phyloP scores from a whole-genome alignment of 768 basidiomycete genomes.

The Phanerochaete sordida region DNA sequence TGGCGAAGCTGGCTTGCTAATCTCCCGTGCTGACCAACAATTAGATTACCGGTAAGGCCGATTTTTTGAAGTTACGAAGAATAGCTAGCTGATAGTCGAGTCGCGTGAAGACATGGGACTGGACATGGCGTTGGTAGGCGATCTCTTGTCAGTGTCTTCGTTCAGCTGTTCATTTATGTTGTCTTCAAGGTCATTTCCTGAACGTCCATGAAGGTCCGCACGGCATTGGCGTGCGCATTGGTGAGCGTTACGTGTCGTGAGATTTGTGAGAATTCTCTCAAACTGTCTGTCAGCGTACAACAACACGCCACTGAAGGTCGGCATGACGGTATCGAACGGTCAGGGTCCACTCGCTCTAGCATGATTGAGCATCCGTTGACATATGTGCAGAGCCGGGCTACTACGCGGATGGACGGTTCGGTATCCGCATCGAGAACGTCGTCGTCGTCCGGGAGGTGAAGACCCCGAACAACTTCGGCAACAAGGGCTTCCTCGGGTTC shows the following conservation, averaged over 20 bases:
- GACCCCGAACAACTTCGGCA: slow-evolving; percentile 75
- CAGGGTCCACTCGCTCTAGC: slow-evolving; percentile 6
- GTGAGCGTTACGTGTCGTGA: slow-evolving; percentile 23
- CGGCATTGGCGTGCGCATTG: slow-evolving; percentile 52
- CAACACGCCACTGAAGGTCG: slow-evolving; percentile 65
- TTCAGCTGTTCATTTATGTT: background rate
- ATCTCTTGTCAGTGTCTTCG: background rate
- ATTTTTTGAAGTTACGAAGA: background rate
- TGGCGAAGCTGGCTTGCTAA: background rate
- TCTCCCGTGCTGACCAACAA: background rate
- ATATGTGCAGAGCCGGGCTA: slow-evolving; percentile 75
- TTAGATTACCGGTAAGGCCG: slow-evolving; percentile 57
- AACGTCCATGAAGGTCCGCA: slow-evolving; percentile 90
- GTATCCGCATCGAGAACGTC: slow-evolving; percentile 91
- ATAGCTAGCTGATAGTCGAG: background rate
- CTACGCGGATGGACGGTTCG: slow-evolving; percentile 87
- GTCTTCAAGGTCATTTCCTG: slow-evolving; percentile 60
- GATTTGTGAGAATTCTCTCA: background rate
- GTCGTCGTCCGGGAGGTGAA: slow-evolving; percentile 70
- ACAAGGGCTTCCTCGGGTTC: slow-evolving; percentile 79
- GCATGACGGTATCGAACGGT: slow-evolving; percentile 91
- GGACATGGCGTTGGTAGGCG: slow-evolving; percentile 82
- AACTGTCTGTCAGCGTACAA: slow-evolving; percentile 50
- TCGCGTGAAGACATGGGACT: slow-evolving; percentile 69
- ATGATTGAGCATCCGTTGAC: background rate